Conservation (phyloP, 441 rosid genomes). For the Theobroma grandiflorum region DNA sequence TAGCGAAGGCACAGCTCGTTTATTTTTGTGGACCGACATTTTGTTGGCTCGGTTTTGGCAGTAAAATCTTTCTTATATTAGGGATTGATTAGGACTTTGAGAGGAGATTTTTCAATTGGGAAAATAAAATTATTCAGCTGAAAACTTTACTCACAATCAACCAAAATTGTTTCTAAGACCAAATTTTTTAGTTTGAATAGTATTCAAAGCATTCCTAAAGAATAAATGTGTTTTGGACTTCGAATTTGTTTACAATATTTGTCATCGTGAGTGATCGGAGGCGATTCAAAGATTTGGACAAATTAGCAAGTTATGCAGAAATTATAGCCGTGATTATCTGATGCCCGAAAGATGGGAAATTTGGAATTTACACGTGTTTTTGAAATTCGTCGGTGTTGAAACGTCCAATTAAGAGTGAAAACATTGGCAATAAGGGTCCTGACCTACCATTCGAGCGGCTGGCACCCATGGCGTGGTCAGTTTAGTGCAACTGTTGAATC, state of each 20-base stretch:
- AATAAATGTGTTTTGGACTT: too few species aligned
- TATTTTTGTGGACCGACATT: neutral
- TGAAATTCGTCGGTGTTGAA: neutral
- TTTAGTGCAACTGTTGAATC: neutral
- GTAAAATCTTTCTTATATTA: neutral
- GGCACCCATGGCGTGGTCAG: neutral
- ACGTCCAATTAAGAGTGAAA: neutral
- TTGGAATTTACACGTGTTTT: neutral
- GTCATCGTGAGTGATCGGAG: too few species aligned
- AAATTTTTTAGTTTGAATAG: neutral
- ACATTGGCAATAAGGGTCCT: neutral
- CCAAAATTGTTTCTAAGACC: neutral
- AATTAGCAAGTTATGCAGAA: neutral
- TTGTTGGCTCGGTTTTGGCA: slow-evolving; percentile 15
- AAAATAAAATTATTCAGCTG: neutral
- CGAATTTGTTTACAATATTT: neutral
- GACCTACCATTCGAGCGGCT: neutral
- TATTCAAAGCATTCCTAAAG: neutral
- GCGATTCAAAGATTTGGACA: too few species aligned
- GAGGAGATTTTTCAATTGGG: neutral
- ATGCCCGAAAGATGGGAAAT: neutral
- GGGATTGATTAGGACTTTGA: neutral
- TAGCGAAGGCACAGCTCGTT: slow-evolving; percentile 4
- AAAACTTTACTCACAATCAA: neutral
- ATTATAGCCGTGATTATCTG: slow-evolving; percentile 17